Evolutionary conservation across 164 flowering plant species (phyloP).

Genomic region (Liquidambar formosana): DNA sequence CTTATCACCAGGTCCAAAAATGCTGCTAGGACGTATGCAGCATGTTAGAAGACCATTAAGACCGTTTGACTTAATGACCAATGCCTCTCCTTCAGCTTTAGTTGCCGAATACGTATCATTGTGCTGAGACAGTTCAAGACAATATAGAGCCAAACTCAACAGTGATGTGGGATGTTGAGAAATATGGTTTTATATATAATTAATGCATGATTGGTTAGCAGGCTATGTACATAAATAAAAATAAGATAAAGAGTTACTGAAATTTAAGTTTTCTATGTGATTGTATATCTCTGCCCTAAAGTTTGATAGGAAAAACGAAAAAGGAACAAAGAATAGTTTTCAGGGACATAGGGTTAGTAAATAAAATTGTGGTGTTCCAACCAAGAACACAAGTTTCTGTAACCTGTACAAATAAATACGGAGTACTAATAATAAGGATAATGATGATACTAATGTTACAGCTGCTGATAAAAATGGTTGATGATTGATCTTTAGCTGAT

Average conservation of each 20-base stretch:
- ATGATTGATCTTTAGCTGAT: neutral
- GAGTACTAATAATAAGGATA: neutral
- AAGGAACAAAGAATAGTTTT: no score
- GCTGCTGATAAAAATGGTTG: neutral
- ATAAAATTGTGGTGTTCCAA: neutral
- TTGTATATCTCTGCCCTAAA: no score
- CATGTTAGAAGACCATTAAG: slow-evolving; percentile 86
- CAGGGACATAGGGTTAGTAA: neutral
- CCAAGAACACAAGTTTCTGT: no score
- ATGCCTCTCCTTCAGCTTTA: slow-evolving; percentile 91
- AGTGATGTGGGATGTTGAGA: neutral
- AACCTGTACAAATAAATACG: no score
- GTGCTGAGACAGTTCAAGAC: slow-evolving; percentile 50
- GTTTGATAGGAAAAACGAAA: no score
- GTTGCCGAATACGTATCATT: slow-evolving; percentile 92
- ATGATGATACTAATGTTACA: neutral
- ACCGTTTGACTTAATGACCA: slow-evolving; percentile 78
- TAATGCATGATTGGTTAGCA: neutral
- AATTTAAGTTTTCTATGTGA: no score
- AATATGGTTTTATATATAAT: neutral
- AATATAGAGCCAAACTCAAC: slow-evolving; percentile 7
- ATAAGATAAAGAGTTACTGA: neutral
- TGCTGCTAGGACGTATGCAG: slow-evolving; percentile 94
- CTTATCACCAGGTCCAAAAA: slow-evolving; percentile 97
- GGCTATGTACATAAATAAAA: neutral